Evolutionary conservation across 805 yeast species (phyloP).

Genomic region (Vanderwaltozyma polyspora): DNA sequence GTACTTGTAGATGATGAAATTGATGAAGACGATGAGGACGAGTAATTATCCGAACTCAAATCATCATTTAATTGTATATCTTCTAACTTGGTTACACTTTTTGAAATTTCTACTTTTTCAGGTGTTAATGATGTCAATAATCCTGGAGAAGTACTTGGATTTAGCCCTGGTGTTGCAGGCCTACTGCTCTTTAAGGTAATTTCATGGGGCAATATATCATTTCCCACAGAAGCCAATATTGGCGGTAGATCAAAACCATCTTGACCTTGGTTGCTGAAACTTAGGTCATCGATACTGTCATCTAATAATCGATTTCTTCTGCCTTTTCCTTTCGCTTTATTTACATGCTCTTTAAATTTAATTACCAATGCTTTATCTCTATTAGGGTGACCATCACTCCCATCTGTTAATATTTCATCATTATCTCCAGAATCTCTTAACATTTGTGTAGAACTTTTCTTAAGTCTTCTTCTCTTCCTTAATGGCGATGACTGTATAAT

Average conservation of each 20-base stretch:
- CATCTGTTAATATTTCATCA: slow-evolving; percentile 2
- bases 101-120: not conserved
- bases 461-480: slow-evolving; percentile 12
- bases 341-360: slow-evolving; percentile 15
- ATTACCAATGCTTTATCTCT: slow-evolving; percentile 6
- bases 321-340: slow-evolving; percentile 10
- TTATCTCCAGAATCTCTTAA: slow-evolving; percentile 4
- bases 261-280: slow-evolving; percentile 23
- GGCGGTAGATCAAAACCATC: slow-evolving; percentile 20
- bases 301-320: slow-evolving; percentile 22
- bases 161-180: no score
- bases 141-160: not conserved
- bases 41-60: slow-evolving; percentile 3
- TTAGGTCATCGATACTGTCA: slow-evolving; percentile 24
- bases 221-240: not conserved
- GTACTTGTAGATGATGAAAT: slow-evolving; percentile 6
- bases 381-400: not conserved
- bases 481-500: slow-evolving; percentile 1
- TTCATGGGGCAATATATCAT: not conserved
- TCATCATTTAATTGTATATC: not conserved
- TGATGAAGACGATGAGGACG: no score
- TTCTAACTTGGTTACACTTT: not conserved
- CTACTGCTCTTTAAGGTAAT: not conserved
- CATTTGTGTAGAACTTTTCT: slow-evolving; percentile 8
- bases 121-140: not conserved